Evolutionary conservation across 2,329 filamentous ascomycete genomes (phyloP), one percentile per base, ranked within the genome.

Genomic region (Raffaelea albimanens): DNA sequence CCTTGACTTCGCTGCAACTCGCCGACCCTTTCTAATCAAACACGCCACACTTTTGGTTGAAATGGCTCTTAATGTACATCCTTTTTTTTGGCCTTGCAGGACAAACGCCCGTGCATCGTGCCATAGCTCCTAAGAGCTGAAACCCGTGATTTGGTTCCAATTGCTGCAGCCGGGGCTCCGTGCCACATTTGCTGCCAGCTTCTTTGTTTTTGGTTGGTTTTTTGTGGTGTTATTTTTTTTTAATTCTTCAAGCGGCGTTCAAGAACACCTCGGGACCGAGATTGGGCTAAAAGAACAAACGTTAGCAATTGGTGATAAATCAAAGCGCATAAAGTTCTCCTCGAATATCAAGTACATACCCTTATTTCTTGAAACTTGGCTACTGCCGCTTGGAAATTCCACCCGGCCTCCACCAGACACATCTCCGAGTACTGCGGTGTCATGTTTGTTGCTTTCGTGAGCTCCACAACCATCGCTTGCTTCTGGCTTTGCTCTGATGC

Each of bases 401-500:
- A 97, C 34, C 75, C 77, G 48, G 83, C 87, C 50, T 89, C 81
- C 3, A 79, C 74, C 16, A 97, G 72, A 57, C 91, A 96, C 71
- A 94, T 77, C 55, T 83, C 77, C 1, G 89, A 85, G 61, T 85
- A 95, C 50, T 85, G 72, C 10, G 82, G 66, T 9, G 80, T 93
- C 81, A 98, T 88, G 49, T 82, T 80, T 1, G 90, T 95, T 58
- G 80, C 80, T 54, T 80, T 80, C 54, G 80, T 83, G 45, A 96
- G 74, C 60, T 93, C 82, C 19, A 80, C 69, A 59, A 95, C 71
- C 67, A 89, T 80, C 53, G 83, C 78, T 56, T 85, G 77, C 55
- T 85, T 77, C 40, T 76, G 67, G 33, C 72, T 50, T n/a, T 49
- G 57, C 21, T 56, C 52, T 29, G 51, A 56, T 7, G 16, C 10